Evolutionary conservation across 2,329 filamentous ascomycete species (phyloP), one percentile per base, ranked within the genome.

Genomic region (Curvularia sp.): DNA sequence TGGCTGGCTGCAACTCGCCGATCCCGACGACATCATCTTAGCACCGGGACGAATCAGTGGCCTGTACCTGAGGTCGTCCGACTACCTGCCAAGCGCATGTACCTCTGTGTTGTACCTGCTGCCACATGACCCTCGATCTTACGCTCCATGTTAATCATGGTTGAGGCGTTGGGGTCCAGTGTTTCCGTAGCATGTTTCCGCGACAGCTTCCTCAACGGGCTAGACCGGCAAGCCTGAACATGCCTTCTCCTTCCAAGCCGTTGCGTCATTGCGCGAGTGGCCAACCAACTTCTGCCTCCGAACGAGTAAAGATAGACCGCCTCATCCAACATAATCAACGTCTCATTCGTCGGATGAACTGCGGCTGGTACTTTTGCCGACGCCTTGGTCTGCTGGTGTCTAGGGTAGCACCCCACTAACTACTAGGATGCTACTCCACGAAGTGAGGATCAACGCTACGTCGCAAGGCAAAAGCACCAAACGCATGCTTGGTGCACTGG

Each of bases 21-120:
- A 74, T 72, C 68, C 57, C 62, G 44, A 74, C 62, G 44, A 74
- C 70, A 73, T 74, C 60, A 55, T 47, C 43, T 49, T 58, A 62
- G 62, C 61, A 41, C 7, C 12, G n/a, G 49, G 41, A n/a, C 73
- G 66, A 75, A 75, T 74, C 67, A 72, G 35, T 24, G 13, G 12
- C 13, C 26, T 52, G 74, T 76, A 74, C 74, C 74, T 76, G 72
- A 66, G 56, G 61, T 44, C 44, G 28, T 48, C 51, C 58, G 38
- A 44, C 47, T 49, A 38, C 28, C 51, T 35, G 42, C 57, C 57
- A 56, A 48, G 53, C 20, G 35, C n/a, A 47, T 30, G 35, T n/a
- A 43, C 60, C 68, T 67, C 65, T 69, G 64, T 65, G 60, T 59
- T 49, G 55, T 35, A 59, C 52, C 52, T 48, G 26, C 46, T 49